Evolutionary conservation across 2,329 filamentous ascomycete genomes (phyloP).

Genomic region (Aspergillus candidus): DNA sequence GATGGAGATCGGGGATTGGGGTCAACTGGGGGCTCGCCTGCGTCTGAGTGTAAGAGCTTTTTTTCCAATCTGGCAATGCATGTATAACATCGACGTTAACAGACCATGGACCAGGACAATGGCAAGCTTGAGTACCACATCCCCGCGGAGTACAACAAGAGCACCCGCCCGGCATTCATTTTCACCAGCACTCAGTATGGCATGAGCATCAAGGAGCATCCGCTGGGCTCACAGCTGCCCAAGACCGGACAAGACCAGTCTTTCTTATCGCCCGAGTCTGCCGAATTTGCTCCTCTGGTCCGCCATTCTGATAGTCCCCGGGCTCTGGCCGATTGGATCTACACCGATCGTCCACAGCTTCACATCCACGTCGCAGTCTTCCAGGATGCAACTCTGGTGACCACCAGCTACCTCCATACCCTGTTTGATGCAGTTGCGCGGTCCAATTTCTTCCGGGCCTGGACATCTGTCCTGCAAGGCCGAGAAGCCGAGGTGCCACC

Average conservation of each 20-base stretch:
- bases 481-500: conserved; percentile 38
- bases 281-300: conserved; percentile 3
- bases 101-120: conserved; percentile 9
- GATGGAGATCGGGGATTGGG: conserved; percentile 42
- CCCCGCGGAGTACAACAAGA: conserved; percentile 28
- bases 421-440: conserved; percentile 45
- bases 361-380: conserved; percentile 47
- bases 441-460: conserved; percentile 39
- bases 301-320: conserved; percentile 28
- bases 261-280: neutral
- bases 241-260: conserved; percentile 2
- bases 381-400: conserved; percentile 46
- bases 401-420: conserved; percentile 44
- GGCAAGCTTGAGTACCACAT: conserved; percentile 40
- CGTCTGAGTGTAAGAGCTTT: conserved; percentile 32
- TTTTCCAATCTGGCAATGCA: conserved; percentile 1
- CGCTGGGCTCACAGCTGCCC: conserved; percentile 23
- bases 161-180: conserved; percentile 36
- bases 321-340: conserved; percentile 36
- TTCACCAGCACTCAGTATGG: conserved; percentile 36
- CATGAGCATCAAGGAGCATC: conserved; percentile 38
- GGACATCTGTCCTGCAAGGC: conserved; percentile 44
- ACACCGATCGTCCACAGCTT: conserved; percentile 42
- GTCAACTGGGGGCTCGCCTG: conserved; percentile 43
- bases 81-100: neutral